Evolutionary conservation across 2,329 filamentous ascomycete genomes (phyloP), one percentile per base, ranked within the genome.

Genomic region (Plenodomus biglobosus): DNA sequence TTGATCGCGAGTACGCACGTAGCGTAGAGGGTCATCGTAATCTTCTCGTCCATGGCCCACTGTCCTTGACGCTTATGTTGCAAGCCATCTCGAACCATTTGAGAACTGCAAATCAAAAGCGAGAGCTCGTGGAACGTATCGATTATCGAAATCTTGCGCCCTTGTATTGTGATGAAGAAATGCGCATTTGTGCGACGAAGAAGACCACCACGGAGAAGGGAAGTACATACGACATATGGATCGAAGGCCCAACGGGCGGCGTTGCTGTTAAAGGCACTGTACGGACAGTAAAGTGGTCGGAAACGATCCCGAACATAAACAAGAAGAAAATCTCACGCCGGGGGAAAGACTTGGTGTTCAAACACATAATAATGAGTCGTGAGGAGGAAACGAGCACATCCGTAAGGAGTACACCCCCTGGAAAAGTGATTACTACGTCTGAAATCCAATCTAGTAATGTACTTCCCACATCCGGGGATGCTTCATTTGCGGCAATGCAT

Each of bases 11-110:
- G 37, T 95, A 90, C 72, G 85, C 85, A 42, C 80, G 80, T 34
- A 75, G 81, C 11, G 76, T 85, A 11, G 94, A 97, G 70, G 88
- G 88, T 10, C 85, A 95, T 68, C 79, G 79, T 4, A 82, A 85
- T 51, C 76, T 90, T 20, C 79, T 97, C 15, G 88, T 97, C 46
- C 94, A 97, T 64, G 94, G 94, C 0, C 92, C 94, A 1, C 76
- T 99, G 44, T 85, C 84, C 1, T 79, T 95, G 35, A 85, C 86
- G 0, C 76, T 97, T 5, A 85, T 96, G 78, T 77, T 95, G 30
- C 81, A 84, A 15, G 78, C 86, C 3, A 70, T 95, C 19, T 74
- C 78, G 40, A 50, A 48, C 15, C 44, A 58, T 16, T 24, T 57
- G 18, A 11, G 43, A 1, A 36, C n/a, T 3, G 38, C 34, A n/a